Base-by-base conservation (phyloP, 75 land plant species). In the Ceratopteris richardii region DNA sequence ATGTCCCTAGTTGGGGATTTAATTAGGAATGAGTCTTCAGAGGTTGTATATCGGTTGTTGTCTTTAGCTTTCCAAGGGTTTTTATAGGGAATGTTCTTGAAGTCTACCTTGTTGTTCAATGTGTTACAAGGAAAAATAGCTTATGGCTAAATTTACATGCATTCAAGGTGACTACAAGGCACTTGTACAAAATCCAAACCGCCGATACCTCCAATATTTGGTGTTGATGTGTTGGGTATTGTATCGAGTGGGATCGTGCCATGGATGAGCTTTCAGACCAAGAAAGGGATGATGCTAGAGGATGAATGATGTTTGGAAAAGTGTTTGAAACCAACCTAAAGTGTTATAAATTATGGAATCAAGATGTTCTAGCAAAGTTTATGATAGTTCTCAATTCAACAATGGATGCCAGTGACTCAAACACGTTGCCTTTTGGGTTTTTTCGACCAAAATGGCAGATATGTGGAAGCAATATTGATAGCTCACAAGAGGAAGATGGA, bases 91-190 rank as follows among this genome's bases (percentile, higher is more conserved):
- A 72, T 75, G 86, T 91, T 52, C 78, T 91, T n/a, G 97, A 94
- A 2, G 94, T 84, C 14, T 91, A 94, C 51, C 88, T 91, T 61
- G 83, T 91, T 21, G 97, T 89, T 3, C 97, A 91, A 69, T 94
- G 88, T 73, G 77, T 91, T 62, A 91, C 97, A 23, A 67, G 70
- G 18, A 91, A 72, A 91, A 91, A 70, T 58, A 54, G 37, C 75
- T 91, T 1, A 77, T 81, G 79, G 94, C 87, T 64, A 84, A 84
- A 72, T 91, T 91, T 64, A 91, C 89, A 1, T 78, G 89, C 40
- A 88, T 91, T 23, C 89, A 91, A n/a, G n/a, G n/a, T n/a, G n/a
- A n/a, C n/a, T n/a, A n/a, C n/a, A n/a, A n/a, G n/a, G n/a, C n/a
- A n/a, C 62, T 91, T n/a, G 80, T 91, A 18, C 86, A 91, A 54